Base-by-base conservation (phyloP, 2,329 filamentous ascomycete genomes). In the Hortaea werneckii region DNA sequence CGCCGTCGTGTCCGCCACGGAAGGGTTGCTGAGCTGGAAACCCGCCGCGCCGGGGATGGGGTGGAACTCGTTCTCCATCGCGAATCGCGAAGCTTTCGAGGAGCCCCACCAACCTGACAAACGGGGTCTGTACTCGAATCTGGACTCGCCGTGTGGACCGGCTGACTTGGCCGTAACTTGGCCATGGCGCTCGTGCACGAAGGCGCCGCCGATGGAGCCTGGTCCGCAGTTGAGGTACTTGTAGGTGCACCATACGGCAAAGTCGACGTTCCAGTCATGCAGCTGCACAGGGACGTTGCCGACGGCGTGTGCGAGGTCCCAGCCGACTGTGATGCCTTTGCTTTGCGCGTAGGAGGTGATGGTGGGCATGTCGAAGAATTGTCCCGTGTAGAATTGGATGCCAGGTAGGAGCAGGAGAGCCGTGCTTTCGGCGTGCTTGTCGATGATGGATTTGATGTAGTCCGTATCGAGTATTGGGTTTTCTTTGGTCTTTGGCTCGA, bases 161-260 rank as follows among this genome's bases (percentile, higher is more conserved):
- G 37, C 37, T 4, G 37, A 13, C 27, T 29, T 43, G 26, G 46
- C 43, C 7, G 59, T 55, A n/a, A 85, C 79, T 26, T 64, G 63
- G 37, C 83, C 80, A 61, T 94, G 83, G 35, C 70, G 73, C 60
- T 86, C 79, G 63, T 95, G 87, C 6, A 95, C 83, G 54, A 88
- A 95, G 1, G 83, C 71, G 0, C 83, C 87, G 1, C 79, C 87
- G 52, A 94, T 94, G 11, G 81, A 76, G 4, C 88, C 88, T 0
- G 88, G 87, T 0, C 88, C 88, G 27, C 82, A 80, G 61, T 94
- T 94, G 63, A 94, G 77, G 68, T 95, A 95, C 69, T 95, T 95
- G 74, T 95, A 95, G 12, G 83, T 89, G 66, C 88, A 95, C 88
- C 88, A 95, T 44, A 78, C 85, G 11, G 89, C 88, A 58, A 94